A percentile compares a stretch with the other conserved stretches of the same genome.
These are phyloP conservation scores for Rhododendron ovatum DNA, from an alignment of 148 eudicot species.

Conservation along the genomic window DNA sequence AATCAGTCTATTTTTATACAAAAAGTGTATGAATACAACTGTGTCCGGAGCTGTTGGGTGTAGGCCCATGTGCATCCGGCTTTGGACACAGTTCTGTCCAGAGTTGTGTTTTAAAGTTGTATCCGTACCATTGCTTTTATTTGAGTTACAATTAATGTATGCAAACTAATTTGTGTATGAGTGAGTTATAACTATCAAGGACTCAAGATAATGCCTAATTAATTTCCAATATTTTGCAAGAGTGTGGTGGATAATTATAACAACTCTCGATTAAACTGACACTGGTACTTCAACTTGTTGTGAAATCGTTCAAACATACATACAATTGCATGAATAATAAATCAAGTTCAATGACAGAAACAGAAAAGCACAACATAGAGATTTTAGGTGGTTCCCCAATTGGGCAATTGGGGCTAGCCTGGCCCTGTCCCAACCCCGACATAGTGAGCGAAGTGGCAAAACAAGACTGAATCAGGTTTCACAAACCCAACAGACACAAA, in stretches of 20 bases:
- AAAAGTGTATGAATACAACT: too few species aligned
- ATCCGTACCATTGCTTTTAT: too few species aligned
- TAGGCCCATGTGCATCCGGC: too few species aligned
- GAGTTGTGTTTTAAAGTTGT: too few species aligned
- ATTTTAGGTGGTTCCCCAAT: background rate
- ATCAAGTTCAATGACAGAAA: background rate
- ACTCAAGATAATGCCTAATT: background rate
- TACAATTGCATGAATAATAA: background rate
- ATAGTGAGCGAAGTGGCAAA: background rate
- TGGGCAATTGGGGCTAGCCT: background rate
- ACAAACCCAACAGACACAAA: background rate
- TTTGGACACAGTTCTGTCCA: too few species aligned
- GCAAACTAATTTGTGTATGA: background rate
- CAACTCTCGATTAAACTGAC: background rate
- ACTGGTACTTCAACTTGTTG: background rate
- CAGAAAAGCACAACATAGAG: background rate
- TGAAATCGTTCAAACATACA: background rate
- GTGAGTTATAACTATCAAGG: too few species aligned
- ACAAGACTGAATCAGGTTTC: background rate
- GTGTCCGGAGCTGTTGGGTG: too few species aligned
- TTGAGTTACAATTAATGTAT: background rate
- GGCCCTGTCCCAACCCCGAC: background rate
- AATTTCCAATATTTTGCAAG: background rate
- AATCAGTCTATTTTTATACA: too few species aligned
- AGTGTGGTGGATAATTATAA: background rate